Evolutionary conservation across 2,329 filamentous ascomycete species (phyloP).

Genomic region (Pseudogymnoascus destructans): DNA sequence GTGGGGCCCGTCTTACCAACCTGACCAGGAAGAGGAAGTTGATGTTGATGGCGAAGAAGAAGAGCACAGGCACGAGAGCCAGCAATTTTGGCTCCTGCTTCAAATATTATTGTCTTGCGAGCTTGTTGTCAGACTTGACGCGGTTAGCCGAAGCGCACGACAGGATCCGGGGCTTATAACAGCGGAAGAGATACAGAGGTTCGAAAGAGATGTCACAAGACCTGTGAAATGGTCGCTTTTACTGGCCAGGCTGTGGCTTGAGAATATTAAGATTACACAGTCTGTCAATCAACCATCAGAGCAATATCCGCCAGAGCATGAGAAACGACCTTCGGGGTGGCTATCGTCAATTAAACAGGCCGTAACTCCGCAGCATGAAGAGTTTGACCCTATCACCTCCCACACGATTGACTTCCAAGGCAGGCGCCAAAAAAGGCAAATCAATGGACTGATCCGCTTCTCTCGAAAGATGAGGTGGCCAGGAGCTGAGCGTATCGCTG

Average conservation of each 20-base stretch:
- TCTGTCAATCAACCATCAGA: neutral
- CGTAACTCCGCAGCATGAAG: constrained; percentile 11
- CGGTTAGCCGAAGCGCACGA: constrained; percentile 47
- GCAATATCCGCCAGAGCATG: neutral
- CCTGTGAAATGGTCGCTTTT: constrained; percentile 56
- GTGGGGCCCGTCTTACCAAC: constrained; percentile 43
- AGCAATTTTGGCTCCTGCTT: constrained; percentile 54
- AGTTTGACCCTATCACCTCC: neutral
- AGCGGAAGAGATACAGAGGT: constrained; percentile 44
- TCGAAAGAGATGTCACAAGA: constrained; percentile 46
- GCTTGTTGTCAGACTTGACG: constrained; percentile 50
- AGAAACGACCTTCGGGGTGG: neutral
- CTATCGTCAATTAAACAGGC: neutral
- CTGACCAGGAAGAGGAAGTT: constrained; percentile 39
- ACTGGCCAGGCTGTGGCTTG: constrained; percentile 52
- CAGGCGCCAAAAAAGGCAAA: constrained; percentile 43
- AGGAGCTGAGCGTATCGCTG: constrained; percentile 33
- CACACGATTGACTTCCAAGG: constrained; percentile 18
- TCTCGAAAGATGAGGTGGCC: constrained; percentile 51
- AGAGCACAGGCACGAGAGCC: constrained; percentile 32
- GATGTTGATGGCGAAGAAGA: constrained; percentile 36
- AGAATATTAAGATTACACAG: constrained; percentile 44
- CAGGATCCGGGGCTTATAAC: constrained; percentile 38
- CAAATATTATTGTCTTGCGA: constrained; percentile 54
- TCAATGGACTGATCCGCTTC: constrained; percentile 50